Conservation (phyloP, 2,329 filamentous ascomycete genomes). For the Penicillium sp. region DNA sequence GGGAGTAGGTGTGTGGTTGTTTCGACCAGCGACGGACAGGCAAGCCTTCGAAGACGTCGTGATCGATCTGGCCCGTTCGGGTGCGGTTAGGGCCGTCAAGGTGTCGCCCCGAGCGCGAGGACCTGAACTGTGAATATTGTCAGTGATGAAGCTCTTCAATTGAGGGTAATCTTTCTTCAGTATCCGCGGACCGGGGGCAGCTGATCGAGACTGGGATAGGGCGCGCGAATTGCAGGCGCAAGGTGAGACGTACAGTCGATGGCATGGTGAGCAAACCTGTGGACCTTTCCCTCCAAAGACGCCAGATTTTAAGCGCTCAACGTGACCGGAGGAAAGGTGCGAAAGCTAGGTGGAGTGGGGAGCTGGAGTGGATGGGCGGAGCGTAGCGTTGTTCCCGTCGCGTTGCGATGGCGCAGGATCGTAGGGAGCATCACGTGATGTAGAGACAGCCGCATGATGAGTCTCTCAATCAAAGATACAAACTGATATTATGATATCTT, state of each 20-base stretch:
- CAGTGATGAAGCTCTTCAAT: slow-evolving; percentile 6
- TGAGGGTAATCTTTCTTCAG: neutral
- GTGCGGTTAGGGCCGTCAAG: slow-evolving; percentile 47
- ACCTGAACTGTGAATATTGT: slow-evolving; percentile 49
- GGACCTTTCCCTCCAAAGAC: slow-evolving; percentile 10
- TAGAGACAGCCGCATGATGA: neutral
- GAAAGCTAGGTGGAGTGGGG: neutral
- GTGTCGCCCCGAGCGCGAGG: slow-evolving; percentile 57
- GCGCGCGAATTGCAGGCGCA: slow-evolving; percentile 3
- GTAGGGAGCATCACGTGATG: slow-evolving; percentile 15
- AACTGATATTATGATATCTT: neutral
- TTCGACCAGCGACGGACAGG: slow-evolving; percentile 89
- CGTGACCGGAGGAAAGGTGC: neutral
- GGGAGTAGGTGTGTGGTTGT: slow-evolving; percentile 65
- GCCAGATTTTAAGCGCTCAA: neutral
- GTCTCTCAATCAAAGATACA: neutral
- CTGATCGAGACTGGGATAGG: slow-evolving; percentile 1
- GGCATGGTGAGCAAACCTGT: slow-evolving; percentile 28
- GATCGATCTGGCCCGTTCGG: slow-evolving; percentile 54
- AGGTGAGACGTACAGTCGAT: slow-evolving; percentile 33
- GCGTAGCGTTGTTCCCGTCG: slow-evolving; percentile 6
- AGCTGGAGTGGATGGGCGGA: slow-evolving; percentile 4
- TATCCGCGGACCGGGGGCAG: neutral
- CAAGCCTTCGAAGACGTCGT: slow-evolving; percentile 69
- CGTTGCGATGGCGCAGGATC: slow-evolving; percentile 7